These are phyloP conservation scores for Pyrus bretschneideri DNA, from an alignment of 306 rosid genomes.

Conservation along the genomic window DNA sequence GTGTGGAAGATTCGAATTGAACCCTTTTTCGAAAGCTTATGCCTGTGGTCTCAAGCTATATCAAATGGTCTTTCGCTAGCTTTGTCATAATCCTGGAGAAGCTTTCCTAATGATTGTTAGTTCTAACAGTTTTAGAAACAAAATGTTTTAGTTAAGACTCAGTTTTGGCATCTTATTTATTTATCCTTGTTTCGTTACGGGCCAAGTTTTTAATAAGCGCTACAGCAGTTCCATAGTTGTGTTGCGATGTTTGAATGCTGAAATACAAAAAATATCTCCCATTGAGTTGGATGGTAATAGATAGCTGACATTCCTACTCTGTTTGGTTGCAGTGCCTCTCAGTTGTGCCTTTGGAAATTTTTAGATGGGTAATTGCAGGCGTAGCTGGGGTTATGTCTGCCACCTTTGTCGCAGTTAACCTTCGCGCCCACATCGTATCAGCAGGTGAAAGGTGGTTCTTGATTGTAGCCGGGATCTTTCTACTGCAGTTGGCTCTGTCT, in stretches of 20 bases:
- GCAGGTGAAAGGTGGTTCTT: constrained; percentile 93
- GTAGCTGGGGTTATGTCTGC: constrained; percentile 93
- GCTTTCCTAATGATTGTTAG: neutral
- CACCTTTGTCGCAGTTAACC: constrained; percentile 83
- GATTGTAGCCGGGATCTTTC: constrained; percentile 83
- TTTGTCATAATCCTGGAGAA: neutral
- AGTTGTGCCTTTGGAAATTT: constrained; percentile 65
- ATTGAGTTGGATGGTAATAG: neutral
- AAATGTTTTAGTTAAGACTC: neutral
- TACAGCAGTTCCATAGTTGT: neutral
- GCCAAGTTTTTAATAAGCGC: neutral
- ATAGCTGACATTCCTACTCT: constrained; percentile 4
- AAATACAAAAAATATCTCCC: neutral
- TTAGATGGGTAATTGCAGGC: constrained; percentile 83
- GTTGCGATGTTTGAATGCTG: neutral
- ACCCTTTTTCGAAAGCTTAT: neutral
- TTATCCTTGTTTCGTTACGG: neutral
- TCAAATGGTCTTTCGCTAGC: neutral
- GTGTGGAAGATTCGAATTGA: neutral
- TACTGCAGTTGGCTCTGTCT: constrained; percentile 85
- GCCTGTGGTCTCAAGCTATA: neutral
- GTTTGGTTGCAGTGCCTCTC: constrained; percentile 76
- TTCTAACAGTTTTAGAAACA: neutral
- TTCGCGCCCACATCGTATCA: constrained; percentile 78
- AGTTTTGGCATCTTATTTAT: neutral